Conservation (phyloP, 345 rosid genomes). For the Eucalyptus polyanthemos region DNA sequence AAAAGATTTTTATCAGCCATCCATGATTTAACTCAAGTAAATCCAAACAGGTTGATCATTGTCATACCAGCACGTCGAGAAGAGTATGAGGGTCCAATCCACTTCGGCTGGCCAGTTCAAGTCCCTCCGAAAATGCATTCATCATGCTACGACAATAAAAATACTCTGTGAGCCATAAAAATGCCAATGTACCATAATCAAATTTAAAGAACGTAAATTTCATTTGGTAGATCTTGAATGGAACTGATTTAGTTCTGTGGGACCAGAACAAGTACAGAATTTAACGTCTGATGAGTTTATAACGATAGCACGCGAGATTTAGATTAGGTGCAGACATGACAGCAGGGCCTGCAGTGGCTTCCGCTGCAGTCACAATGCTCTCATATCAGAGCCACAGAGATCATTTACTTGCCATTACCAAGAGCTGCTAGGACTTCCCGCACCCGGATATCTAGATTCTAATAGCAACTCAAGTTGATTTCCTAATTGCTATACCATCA, state of each 20-base stretch:
- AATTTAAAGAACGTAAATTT: background rate
- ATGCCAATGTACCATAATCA: background rate
- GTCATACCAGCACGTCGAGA: conserved; percentile 67
- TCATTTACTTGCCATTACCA: background rate
- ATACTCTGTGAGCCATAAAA: background rate
- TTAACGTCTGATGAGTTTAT: background rate
- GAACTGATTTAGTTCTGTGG: background rate
- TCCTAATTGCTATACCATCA: background rate
- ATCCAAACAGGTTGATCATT: background rate
- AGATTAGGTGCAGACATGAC: background rate
- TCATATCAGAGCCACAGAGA: background rate
- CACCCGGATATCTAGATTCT: background rate
- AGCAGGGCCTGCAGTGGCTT: background rate
- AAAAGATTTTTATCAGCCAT: background rate
- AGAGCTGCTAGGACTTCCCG: background rate
- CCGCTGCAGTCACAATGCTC: background rate
- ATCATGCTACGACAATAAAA: conserved; percentile 41
- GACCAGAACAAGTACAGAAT: background rate
- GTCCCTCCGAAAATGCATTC: conserved; percentile 92
- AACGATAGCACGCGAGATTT: background rate
- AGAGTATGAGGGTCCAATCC: conserved; percentile 65
- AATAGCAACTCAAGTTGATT: background rate
- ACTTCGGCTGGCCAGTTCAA: conserved; percentile 70
- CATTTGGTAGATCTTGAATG: background rate
- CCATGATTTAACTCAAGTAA: background rate